phyloP scores from a whole-genome alignment of 441 rosid species.

The Arabidopsis lyrata region DNA sequence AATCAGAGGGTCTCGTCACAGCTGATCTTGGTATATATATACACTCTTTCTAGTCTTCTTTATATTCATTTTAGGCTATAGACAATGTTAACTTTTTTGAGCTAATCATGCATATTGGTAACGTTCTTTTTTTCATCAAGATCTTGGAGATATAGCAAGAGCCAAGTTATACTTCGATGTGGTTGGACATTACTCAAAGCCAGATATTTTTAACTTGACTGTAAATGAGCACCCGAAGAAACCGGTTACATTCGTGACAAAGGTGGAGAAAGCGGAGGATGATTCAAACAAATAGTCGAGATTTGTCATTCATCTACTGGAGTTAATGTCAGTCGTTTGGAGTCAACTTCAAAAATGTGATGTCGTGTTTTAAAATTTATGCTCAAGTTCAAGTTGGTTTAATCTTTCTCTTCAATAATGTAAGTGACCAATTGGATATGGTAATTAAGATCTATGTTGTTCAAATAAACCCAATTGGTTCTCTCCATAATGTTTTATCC shows the following conservation, averaged over 20 bases:
- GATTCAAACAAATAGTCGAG: not conserved
- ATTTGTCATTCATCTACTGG: not conserved
- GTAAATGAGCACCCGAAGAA: conserved; percentile 70
- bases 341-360: not conserved
- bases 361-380: not conserved
- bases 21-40: conserved; percentile 77
- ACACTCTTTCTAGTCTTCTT: not conserved
- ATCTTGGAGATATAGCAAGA: conserved; percentile 81
- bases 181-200: conserved; percentile 87
- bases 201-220: conserved; percentile 80
- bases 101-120: not conserved
- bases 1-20: conserved; percentile 80
- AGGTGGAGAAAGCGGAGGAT: conserved; percentile 43
- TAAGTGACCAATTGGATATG: not conserved
- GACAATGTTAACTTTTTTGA: not conserved
- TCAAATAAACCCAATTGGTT: not conserved
- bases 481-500: not conserved
- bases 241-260: conserved; percentile 68
- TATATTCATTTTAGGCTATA: not conserved
- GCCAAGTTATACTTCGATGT: conserved; percentile 92
- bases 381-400: not conserved
- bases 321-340: not conserved
- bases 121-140: conserved; percentile 44
- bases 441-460: not conserved
- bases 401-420: conserved; percentile 12